phyloP scores from a whole-genome alignment of 768 basidiomycete genomes.

The Scleroderma bovista region DNA sequence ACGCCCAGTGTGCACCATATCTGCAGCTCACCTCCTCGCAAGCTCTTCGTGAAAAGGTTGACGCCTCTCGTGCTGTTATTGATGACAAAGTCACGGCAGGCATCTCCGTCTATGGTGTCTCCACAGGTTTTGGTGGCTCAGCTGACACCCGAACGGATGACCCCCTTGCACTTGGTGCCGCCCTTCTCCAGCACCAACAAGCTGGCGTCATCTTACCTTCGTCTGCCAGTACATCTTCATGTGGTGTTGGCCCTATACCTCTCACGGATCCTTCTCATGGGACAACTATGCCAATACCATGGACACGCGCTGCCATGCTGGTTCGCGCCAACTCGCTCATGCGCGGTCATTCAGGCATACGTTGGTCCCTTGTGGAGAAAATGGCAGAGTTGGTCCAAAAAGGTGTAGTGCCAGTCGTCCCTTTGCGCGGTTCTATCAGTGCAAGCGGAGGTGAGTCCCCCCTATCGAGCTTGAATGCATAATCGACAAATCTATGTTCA shows the following conservation, averaged over 20 bases:
- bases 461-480: background rate
- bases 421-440: conserved; percentile 77
- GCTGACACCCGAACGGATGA: conserved; percentile 81
- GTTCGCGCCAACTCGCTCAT: conserved; percentile 87
- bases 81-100: conserved; percentile 62
- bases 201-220: conserved; percentile 63
- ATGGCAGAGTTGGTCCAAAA: conserved; percentile 67
- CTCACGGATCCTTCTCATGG: conserved; percentile 64
- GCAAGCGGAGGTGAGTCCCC: conserved; percentile 63
- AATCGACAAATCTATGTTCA: background rate
- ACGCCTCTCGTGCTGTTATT: conserved; percentile 60
- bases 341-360: conserved; percentile 82
- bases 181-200: conserved; percentile 84
- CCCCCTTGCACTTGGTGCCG: conserved; percentile 66
- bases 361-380: conserved; percentile 73
- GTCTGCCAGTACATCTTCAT: conserved; percentile 19
- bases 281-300: conserved; percentile 76
- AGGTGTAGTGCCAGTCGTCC: conserved; percentile 75
- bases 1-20: conserved; percentile 13
- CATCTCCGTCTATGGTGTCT: conserved; percentile 77
- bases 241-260: conserved; percentile 41
- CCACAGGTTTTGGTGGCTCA: conserved; percentile 83
- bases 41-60: conserved; percentile 44
- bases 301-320: conserved; percentile 84
- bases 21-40: conserved; percentile 16